phyloP scores from a whole-genome alignment of 345 rosid genomes.

The Brassica carinata region DNA sequence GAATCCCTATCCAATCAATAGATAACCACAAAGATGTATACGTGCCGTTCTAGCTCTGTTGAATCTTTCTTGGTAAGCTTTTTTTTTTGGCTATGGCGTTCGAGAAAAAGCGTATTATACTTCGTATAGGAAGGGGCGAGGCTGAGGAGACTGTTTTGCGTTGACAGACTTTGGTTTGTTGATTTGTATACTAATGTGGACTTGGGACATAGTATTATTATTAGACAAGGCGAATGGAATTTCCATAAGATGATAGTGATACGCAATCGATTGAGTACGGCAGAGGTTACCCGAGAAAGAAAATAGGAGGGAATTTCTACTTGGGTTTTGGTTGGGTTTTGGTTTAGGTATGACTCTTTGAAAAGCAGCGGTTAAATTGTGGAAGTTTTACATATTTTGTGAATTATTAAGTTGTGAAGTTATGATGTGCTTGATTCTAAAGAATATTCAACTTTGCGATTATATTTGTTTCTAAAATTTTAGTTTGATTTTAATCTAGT shows the following conservation, averaged over 20 bases:
- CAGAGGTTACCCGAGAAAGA: neutral
- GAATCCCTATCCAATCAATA: slow-evolving; percentile 6
- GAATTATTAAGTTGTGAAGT: too few relatives aligned
- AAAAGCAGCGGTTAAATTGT: too few relatives aligned
- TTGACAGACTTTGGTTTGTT: neutral
- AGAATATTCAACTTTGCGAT: too few relatives aligned
- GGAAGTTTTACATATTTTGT: too few relatives aligned
- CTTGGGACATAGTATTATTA: neutral
- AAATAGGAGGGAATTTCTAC: too few relatives aligned
- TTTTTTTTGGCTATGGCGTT: neutral
- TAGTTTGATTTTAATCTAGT: too few relatives aligned
- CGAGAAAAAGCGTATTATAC: neutral
- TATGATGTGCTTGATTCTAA: too few relatives aligned
- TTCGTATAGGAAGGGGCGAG: neutral
- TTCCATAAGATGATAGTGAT: neutral
- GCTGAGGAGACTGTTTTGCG: neutral
- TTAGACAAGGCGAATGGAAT: neutral
- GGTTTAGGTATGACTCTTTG: too few relatives aligned
- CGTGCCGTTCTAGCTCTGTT: neutral
- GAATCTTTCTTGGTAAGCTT: neutral
- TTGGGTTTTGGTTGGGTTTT: too few relatives aligned
- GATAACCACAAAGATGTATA: neutral
- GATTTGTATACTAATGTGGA: neutral
- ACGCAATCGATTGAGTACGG: neutral
- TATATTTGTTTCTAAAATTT: too few relatives aligned